Evolutionary conservation across 73 alveolate species (phyloP).

Genomic region (Paramecium tetraurelia): DNA sequence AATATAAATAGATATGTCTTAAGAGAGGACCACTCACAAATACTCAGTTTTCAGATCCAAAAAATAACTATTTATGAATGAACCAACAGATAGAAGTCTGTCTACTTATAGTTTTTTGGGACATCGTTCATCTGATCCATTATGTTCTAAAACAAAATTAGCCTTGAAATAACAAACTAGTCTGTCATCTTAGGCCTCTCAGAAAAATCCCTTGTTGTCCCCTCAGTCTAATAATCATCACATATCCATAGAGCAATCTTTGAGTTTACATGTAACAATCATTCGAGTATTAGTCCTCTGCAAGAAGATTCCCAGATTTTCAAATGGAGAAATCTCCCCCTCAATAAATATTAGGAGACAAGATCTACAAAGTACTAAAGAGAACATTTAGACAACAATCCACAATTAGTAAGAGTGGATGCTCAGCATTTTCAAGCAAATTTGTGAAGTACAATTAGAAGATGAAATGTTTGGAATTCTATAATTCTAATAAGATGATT

Average conservation of each 20-base stretch:
- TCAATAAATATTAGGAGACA: neutral
- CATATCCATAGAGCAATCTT: neutral
- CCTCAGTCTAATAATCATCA: neutral
- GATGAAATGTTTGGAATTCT: neutral
- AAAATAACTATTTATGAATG: conserved; percentile 2
- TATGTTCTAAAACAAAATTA: neutral
- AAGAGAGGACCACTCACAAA: neutral
- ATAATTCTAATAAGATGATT: neutral
- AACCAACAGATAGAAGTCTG: conserved; percentile 8
- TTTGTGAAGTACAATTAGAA: neutral
- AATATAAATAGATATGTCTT: neutral
- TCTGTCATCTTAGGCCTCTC: neutral
- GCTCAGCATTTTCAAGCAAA: neutral
- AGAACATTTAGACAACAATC: neutral
- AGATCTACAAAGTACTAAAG: neutral
- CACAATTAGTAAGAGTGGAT: neutral
- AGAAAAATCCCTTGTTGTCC: neutral
- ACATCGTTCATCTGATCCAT: neutral
- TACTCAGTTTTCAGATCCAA: neutral
- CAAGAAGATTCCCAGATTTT: neutral
- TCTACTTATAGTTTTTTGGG: conserved; percentile 4
- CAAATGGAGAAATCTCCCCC: neutral
- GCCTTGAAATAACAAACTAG: neutral
- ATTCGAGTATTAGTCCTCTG: neutral
- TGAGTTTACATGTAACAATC: neutral